Base-by-base conservation (phyloP, 148 eudicot species). In the Persicaria tinctoria region DNA sequence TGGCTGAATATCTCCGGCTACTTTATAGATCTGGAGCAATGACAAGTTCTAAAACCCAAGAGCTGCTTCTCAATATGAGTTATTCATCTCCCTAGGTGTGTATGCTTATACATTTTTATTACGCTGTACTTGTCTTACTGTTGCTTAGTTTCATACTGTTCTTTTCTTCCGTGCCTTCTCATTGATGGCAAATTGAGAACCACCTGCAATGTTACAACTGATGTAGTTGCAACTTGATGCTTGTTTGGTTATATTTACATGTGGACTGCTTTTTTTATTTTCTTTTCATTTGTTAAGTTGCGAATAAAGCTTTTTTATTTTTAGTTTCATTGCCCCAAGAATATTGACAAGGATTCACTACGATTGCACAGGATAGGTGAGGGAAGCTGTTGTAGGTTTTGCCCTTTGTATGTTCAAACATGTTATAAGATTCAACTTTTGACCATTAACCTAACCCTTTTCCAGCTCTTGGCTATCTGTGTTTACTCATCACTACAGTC, bases 1-100 rank as follows among this genome's bases (percentile, higher is more conserved):
- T 23, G 27, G 27, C 27, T 23, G 27, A 23, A 23, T 23, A 23
- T 23, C 27, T 23, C 27, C 27, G 27, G 27, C 27, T 23, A 23
- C 27, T 23, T 23, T 23, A 23, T 23, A 23, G 27, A 23, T 23
- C 27, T 23, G 27, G 27, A 23, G 27, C 27, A 23, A 23, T 23
- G 27, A 23, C 27, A 23, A 23, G 27, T 23, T 23, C 27, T 23
- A 1, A 23, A 23, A 23, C 27, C 27, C 27, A 85, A 76, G 99
- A 96, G 82, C 81, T 96, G 79, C 83, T 92, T 79, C 76, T 73
- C 74, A 88, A 91, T 75, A 92, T 96, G 99, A 89, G 82, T 75
- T 97, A 92, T 87, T 83, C 92, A 60, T 90, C 99, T 79, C 93
- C 99, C 47, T 97, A 92, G 77, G 99, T 96, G 80, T 80, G 91